Conservation (phyloP, 2,329 filamentous ascomycete species). For the Cladorrhinum sp. region DNA sequence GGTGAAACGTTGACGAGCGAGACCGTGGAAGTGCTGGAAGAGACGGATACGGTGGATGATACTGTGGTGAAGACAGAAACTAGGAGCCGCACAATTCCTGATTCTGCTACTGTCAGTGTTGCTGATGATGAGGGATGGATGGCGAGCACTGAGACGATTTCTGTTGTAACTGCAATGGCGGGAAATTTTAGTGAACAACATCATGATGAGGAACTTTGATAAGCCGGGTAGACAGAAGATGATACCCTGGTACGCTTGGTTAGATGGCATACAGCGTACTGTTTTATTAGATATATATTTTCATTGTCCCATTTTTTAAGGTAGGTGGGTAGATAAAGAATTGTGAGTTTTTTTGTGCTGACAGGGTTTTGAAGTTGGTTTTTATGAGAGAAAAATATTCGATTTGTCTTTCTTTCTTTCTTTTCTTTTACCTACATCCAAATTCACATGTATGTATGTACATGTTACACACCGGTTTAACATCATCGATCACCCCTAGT, state of each 20-base stretch:
- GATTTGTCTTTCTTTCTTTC: too few species aligned
- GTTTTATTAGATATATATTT: not conserved
- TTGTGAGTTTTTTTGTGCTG: not conserved
- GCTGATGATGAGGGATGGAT: not conserved
- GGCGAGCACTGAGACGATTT: not conserved
- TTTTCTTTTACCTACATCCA: too few species aligned
- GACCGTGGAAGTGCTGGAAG: slow-evolving; percentile 8
- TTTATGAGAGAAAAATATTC: too few species aligned
- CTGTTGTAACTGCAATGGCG: not conserved
- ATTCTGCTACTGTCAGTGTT: not conserved
- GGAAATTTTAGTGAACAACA: not conserved
- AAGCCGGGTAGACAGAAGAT: not conserved
- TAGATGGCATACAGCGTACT: not conserved
- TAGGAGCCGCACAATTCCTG: not conserved
- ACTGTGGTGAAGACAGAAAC: not conserved
- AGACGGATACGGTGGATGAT: not conserved
- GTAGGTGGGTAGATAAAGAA: not conserved
- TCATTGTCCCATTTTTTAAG: too few species aligned
- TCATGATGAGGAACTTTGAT: not conserved
- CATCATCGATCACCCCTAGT: too few species aligned
- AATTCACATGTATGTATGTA: too few species aligned
- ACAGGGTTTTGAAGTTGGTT: too few species aligned
- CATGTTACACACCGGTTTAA: too few species aligned
- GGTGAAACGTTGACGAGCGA: slow-evolving; percentile 11
- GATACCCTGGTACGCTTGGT: not conserved